Conservation (phyloP, 1,284 basidiomycete species). For the Ustilago xerochloae region DNA sequence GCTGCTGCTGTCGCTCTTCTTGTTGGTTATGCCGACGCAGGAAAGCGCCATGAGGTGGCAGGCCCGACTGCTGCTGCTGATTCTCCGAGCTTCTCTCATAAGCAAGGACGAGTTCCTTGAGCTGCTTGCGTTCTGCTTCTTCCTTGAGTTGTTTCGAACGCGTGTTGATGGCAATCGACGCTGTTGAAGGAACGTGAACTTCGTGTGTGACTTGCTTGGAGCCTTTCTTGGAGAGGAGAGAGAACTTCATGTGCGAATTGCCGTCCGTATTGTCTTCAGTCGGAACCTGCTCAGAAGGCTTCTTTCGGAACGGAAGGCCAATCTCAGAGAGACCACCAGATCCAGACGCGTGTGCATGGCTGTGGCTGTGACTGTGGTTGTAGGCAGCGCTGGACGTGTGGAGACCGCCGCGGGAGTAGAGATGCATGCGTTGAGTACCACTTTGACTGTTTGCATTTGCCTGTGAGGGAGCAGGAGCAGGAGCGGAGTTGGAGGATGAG, state of each 20-base stretch:
- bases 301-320: constrained; percentile 68
- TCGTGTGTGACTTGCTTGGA: constrained; percentile 80
- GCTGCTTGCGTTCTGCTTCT: constrained; percentile 58
- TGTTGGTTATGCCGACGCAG: constrained; percentile 13
- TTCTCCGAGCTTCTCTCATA: constrained; percentile 69
- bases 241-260: constrained; percentile 83
- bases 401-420: constrained; percentile 23
- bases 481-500: constrained; percentile 3
- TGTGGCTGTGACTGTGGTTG: constrained; percentile 40
- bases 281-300: constrained; percentile 70
- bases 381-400: constrained; percentile 19
- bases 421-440: constrained; percentile 12
- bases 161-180: constrained; percentile 62
- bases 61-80: constrained; percentile 9
- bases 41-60: constrained; percentile 4
- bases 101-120: constrained; percentile 63
- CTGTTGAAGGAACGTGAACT: constrained; percentile 54
- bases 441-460: neutral
- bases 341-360: constrained; percentile 70
- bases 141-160: constrained; percentile 60
- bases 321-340: constrained; percentile 76
- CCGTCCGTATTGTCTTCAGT: constrained; percentile 19
- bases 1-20: constrained; percentile 19
- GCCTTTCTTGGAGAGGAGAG: constrained; percentile 89
- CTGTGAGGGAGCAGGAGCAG: neutral